phyloP scores from a whole-genome alignment of 495 filamentous ascomycete species.

The Monascus purpureus region DNA sequence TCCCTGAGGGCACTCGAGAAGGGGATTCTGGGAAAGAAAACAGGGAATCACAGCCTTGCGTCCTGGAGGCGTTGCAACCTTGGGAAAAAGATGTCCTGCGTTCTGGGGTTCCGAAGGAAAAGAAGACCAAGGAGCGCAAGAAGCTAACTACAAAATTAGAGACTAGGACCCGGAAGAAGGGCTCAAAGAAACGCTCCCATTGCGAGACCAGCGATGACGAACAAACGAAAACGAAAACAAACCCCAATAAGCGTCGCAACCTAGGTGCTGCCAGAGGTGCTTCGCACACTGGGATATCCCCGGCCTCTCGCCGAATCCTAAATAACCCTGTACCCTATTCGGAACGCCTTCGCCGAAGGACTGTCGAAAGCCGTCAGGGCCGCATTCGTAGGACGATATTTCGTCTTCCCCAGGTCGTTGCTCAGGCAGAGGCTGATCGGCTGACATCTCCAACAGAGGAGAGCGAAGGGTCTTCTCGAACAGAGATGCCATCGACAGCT shows the following conservation, averaged over 20 bases:
- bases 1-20: no score
- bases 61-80: no score
- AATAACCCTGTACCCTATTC: conserved; percentile 12
- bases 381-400: conserved; percentile 20
- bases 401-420: conserved; percentile 21
- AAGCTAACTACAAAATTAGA: no score
- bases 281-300: conserved; percentile 5
- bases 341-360: conserved; percentile 17
- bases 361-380: conserved; percentile 13
- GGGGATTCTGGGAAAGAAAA: no score
- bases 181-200: conserved; percentile 8
- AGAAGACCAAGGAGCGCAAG: no score
- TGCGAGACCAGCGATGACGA: conserved; percentile 3
- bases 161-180: no score
- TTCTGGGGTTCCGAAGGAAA: no score
- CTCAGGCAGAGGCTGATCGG: conserved; percentile 14
- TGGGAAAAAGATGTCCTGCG: no score
- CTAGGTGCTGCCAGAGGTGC: conserved; percentile 11
- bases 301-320: conserved; percentile 6
- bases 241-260: conserved; percentile 10
- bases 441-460: conserved; percentile 2
- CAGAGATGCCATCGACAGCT: conserved; percentile 1
- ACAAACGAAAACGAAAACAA: conserved; percentile 3
- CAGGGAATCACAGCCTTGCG: no score
- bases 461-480: not conserved